These are phyloP conservation scores for Acanthamoeba royreba DNA, from an alignment of 208 protist genomes.

Conservation along the genomic window DNA sequence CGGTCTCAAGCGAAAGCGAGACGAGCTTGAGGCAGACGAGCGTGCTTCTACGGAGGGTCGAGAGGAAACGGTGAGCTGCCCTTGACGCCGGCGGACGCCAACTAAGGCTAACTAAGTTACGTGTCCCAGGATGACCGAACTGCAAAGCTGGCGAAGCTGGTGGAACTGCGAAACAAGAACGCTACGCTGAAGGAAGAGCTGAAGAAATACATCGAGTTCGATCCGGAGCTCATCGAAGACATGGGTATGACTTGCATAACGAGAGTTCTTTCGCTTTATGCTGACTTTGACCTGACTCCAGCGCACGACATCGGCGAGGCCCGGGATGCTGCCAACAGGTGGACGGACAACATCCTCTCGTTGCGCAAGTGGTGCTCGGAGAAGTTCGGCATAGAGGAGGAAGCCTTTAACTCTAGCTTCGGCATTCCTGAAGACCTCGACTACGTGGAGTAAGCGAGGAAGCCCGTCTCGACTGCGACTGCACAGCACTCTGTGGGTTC, in stretches of 20 bases:
- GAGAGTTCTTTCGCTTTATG: not conserved
- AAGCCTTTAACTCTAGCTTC: conserved; percentile 60
- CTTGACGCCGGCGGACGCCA: not conserved
- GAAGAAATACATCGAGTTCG: not conserved
- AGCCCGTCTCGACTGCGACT: too few relatives aligned
- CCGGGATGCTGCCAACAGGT: conserved; percentile 57
- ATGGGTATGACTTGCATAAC: not conserved
- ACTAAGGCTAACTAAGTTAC: not conserved
- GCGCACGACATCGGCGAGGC: conserved; percentile 44
- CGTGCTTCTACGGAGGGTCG: not conserved
- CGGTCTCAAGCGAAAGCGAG: not conserved
- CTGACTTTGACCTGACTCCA: not conserved
- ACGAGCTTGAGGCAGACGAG: not conserved
- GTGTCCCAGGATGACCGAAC: not conserved
- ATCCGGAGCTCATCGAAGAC: not conserved
- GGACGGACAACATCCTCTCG: conserved; percentile 66
- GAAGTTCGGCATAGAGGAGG: conserved; percentile 51
- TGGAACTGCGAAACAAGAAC: not conserved
- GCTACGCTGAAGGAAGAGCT: not conserved
- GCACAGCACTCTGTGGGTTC: too few relatives aligned
- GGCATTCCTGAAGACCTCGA: conserved; percentile 58
- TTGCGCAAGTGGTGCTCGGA: conserved; percentile 54
- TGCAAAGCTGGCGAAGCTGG: not conserved
- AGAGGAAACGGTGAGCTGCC: not conserved
- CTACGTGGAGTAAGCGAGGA: conserved; percentile 59